Conservation (phyloP, 1,139 yeast genomes). For the Saccharomyces hybrid region DNA sequence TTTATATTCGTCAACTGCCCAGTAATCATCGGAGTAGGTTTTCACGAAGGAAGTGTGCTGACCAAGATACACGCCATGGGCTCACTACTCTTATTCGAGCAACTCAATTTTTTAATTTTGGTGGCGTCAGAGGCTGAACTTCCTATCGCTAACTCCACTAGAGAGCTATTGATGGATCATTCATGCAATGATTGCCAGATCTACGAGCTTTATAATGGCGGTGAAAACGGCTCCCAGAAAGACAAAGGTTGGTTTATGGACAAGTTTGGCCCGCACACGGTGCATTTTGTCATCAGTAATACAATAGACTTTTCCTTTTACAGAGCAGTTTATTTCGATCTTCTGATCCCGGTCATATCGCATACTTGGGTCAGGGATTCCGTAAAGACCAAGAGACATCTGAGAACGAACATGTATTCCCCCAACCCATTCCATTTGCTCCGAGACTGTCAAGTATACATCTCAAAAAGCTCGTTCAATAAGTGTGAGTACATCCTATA, state of each 20-base stretch:
- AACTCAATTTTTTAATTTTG: not conserved
- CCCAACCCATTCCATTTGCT: constrained; percentile 66
- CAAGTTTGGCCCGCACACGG: constrained; percentile 10
- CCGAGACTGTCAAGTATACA: constrained; percentile 53
- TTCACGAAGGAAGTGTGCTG: not conserved
- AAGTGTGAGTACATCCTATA: constrained; percentile 62
- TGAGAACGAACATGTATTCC: constrained; percentile 43
- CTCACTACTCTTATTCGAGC: not conserved
- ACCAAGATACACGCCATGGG: not conserved
- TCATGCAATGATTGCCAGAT: not conserved
- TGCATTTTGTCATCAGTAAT: constrained; percentile 51
- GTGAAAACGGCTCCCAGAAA: not conserved
- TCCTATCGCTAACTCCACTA: not conserved
- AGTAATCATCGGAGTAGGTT: not conserved
- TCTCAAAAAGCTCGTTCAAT: constrained; percentile 49
- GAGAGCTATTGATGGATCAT: not conserved
- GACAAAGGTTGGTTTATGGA: not conserved
- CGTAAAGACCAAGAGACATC: constrained; percentile 37
- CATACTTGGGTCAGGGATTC: constrained; percentile 58
- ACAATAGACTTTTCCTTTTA: constrained; percentile 51
- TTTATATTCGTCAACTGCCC: too few species aligned
- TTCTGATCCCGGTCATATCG: constrained; percentile 63
- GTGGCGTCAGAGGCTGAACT: not conserved
- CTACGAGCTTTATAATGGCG: not conserved
- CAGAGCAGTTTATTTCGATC: constrained; percentile 38